These are phyloP conservation scores for Tetrahymena malaccensis DNA, from an alignment of 73 alveolate species.

Conservation along the genomic window DNA sequence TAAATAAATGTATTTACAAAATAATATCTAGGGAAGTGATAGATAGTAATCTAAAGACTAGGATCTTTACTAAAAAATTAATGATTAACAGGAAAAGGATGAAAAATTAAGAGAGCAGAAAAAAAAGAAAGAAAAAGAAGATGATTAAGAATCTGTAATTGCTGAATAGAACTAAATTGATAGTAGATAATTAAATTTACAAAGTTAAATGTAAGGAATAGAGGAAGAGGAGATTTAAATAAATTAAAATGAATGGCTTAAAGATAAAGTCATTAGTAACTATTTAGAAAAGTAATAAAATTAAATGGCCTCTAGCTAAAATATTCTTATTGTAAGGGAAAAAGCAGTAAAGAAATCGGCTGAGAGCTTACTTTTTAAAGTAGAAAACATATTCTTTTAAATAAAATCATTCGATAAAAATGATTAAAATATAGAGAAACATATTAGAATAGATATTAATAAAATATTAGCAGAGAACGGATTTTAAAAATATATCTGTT, in stretches of 20 bases:
- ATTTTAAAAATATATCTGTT: background rate
- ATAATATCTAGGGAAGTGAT: background rate
- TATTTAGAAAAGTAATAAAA: background rate
- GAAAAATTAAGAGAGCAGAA: no score
- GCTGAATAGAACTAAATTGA: no score
- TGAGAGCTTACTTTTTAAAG: background rate
- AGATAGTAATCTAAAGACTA: no score
- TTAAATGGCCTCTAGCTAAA: background rate
- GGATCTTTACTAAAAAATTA: no score
- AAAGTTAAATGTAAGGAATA: background rate
- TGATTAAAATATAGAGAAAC: background rate
- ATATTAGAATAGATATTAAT: background rate
- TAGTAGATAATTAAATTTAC: no score
- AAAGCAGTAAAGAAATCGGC: background rate
- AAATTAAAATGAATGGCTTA: background rate
- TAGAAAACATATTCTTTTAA: background rate
- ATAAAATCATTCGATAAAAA: background rate
- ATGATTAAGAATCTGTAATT: no score
- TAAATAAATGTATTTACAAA: background rate
- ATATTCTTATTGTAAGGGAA: background rate
- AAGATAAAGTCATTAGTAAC: no score
- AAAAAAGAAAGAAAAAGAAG: background rate
- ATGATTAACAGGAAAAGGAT: background rate
- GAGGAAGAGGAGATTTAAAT: no score
- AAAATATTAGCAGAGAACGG: background rate